Percentiles rank a stretch among this genome's conserved stretches.
phyloP scores from a whole-genome alignment of 257 asterid genomes.

The Solanum acaule region DNA sequence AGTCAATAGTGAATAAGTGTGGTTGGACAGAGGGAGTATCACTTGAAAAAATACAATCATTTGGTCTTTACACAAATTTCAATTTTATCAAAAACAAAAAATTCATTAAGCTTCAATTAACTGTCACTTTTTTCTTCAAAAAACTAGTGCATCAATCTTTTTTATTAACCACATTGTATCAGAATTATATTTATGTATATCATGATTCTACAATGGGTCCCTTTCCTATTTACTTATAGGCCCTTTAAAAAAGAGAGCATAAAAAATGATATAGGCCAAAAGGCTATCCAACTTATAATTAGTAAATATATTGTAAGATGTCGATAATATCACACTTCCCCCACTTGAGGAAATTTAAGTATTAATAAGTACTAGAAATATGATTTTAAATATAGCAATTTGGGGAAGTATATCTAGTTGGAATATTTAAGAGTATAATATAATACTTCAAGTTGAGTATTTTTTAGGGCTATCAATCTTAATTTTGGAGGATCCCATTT shows the following conservation, averaged over 20 bases:
- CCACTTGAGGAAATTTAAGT: neutral
- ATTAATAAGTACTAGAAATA: neutral
- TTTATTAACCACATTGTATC: no score
- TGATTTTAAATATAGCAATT: neutral
- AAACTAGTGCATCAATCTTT: no score
- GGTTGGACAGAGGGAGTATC: no score
- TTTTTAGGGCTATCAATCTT: neutral
- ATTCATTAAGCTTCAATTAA: no score
- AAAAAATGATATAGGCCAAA: neutral
- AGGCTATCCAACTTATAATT: neutral
- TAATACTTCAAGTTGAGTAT: neutral
- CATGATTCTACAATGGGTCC: neutral
- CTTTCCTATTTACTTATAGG: neutral
- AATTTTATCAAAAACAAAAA: no score
- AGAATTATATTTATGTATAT: no score
- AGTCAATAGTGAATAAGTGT: no score
- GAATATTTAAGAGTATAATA: neutral
- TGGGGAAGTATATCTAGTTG: neutral
- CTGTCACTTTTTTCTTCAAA: no score
- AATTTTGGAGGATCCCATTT: neutral
- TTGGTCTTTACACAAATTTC: no score
- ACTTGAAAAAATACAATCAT: no score
- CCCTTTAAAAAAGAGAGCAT: neutral
- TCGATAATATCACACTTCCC: neutral
- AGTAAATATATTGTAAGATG: neutral